Evolutionary conservation across 108 stramenopile species (phyloP).

Genomic region (Fragilaria crotonensis): DNA sequence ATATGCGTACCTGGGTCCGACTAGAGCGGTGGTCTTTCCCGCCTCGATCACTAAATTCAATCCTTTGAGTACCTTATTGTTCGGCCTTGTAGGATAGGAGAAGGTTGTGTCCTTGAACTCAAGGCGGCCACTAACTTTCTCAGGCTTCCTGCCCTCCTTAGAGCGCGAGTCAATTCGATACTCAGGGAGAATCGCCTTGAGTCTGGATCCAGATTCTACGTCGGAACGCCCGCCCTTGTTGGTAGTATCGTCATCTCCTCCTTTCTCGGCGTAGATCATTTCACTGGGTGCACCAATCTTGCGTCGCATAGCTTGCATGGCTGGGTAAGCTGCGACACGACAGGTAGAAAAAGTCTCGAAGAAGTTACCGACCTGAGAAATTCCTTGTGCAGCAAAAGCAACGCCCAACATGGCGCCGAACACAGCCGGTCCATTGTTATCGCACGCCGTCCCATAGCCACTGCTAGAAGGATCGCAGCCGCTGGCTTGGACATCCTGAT

Average conservation of each 20-base stretch:
- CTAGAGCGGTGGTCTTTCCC: conserved; percentile 52
- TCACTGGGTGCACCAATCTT: conserved; percentile 29
- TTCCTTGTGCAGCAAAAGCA: conserved; percentile 60
- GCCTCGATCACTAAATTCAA: conserved; percentile 47
- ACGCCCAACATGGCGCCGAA: conserved; percentile 72
- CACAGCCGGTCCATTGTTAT: conserved; percentile 38
- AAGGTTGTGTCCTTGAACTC: conserved; percentile 67
- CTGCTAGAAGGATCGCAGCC: conserved; percentile 60
- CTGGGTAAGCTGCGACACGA: conserved; percentile 41
- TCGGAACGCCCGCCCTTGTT: background rate
- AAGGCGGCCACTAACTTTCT: conserved; percentile 40
- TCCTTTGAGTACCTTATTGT: conserved; percentile 45
- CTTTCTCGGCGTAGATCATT: conserved; percentile 20
- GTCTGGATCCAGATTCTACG: background rate
- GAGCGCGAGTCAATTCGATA: conserved; percentile 61
- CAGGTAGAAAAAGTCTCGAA: conserved; percentile 59
- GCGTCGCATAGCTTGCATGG: conserved; percentile 47
- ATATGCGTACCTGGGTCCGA: conserved; percentile 75
- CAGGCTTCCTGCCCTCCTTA: conserved; percentile 39
- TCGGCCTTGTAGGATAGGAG: conserved; percentile 76
- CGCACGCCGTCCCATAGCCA: conserved; percentile 33
- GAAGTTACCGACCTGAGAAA: conserved; percentile 50
- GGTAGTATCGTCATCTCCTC: background rate
- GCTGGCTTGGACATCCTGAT: conserved; percentile 37
- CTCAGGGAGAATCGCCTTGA: conserved; percentile 10